Evolutionary conservation across 2,329 filamentous ascomycete genomes (phyloP), one percentile per base, ranked within the genome.

Genomic region (Aspergillus fumigatiaffinis): DNA sequence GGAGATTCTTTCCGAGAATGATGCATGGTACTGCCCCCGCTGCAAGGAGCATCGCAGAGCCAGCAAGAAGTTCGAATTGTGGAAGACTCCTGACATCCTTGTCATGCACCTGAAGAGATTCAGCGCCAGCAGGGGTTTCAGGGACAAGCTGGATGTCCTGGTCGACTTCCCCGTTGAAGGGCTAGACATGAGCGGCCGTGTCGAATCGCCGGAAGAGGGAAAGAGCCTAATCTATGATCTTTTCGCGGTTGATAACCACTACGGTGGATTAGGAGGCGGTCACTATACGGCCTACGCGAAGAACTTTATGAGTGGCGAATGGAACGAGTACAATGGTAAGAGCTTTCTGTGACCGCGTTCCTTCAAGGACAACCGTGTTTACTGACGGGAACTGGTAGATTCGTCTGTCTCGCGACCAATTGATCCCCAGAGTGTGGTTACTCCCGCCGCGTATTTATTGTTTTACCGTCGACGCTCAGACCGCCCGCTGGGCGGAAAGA

Each of bases 41-140:
- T 99, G 94, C 82, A 97, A 97, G 73, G 91, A 96, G 67, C 89
- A 96, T 68, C 87, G 91, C 17, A 87, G 91, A 59, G 94, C 94
- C 21, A 92, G 88, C 76, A 99, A 99, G 80, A 97, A 94, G 68
- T 91, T 99, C 53, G 92, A 97, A 70, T 84, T 99, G 20, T 99
- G 94, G 94, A 97, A 93, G 70, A 88, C 90, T 2, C 94, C 94
- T 0, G 94, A 99, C 72, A 95, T 97, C 60, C 83, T 99, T 17
- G 89, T 97, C 47, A 89, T 97, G 60, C 94, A 99, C 71, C 82
- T 99, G 51, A 99, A 99, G 80, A 87, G 94, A 6, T 99, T 99
- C 73, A 96, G 91, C 71, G 92, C 89, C 25, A 89, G 87, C 63
- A 87, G 90, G 17, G 88, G 82, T 60, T 88, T 92, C 64, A 82